Evolutionary conservation across 106 monocot species (phyloP), one percentile per base, ranked within the genome.

Genomic region (Chionographis japonica): DNA sequence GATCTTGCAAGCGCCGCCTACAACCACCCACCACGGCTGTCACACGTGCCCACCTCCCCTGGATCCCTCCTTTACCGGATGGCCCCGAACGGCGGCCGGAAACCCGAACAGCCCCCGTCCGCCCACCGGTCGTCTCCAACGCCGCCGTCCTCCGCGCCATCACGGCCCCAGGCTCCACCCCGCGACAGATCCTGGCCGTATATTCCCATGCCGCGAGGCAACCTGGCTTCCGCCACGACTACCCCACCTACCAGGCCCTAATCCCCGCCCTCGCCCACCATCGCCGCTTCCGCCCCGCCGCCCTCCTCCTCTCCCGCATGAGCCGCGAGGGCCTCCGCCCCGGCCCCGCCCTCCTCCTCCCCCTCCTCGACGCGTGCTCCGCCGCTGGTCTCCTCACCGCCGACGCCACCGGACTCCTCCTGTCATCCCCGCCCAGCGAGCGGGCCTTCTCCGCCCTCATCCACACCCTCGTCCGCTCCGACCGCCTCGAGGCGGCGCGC

Each of bases 121-220:
- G 52, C 37, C 37, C 13, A 4, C 37, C 52, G 11, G 6, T 0
- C 16, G 18, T 73, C 64, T 56, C 73, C 10, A 63, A 42, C 12
- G 40, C 73, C 49, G 12, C 54, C 40, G 55, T 73, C 38, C 20
- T 73, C 49, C 56, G 56, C 40, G 53, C 64, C 38, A 64, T 65
- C 61, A 15, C 38, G 12, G 36, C 40, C 40, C 64, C 54, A 6
- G 41, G 18, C 18, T 54, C 73, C 46, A 35, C 37, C 56, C 73
- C 63, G 20, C 54, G 64, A 15, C 43, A 65, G 27, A 35, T 73
- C 56, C 63, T 73, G 9, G 15, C 73, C 14, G 15, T 52, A 27
- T 73, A 55, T 55, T 18, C 73, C 12, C 17, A 42, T 55, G 73
- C 64, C 19, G 39, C 43, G 17, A 38, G 56, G 13, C 40, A 55